These are phyloP conservation scores for Cladophialophora bantiana DNA, from an alignment of 2,329 filamentous ascomycete species.

Conservation along the genomic window DNA sequence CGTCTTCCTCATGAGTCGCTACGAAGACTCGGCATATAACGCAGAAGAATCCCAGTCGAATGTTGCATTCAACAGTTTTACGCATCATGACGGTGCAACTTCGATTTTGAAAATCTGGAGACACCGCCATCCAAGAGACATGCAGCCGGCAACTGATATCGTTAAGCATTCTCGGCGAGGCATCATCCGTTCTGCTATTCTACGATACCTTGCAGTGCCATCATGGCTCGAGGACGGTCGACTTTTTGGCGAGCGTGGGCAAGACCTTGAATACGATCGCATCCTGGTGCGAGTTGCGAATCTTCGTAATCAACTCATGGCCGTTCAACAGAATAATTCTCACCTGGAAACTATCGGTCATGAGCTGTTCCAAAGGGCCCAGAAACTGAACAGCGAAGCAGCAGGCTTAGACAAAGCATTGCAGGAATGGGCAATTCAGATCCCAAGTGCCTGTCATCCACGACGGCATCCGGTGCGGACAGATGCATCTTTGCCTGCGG, in stretches of 20 bases:
- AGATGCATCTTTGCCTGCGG: conserved; percentile 19
- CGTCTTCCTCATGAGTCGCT: conserved; percentile 41
- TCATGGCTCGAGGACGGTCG: conserved; percentile 44
- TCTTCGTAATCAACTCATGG: conserved; percentile 30
- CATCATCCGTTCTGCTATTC: conserved; percentile 41
- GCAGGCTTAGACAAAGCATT: conserved; percentile 27
- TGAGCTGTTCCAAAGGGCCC: not conserved
- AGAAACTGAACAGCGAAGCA: conserved; percentile 26
- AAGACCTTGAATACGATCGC: conserved; percentile 44
- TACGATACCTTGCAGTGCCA: conserved; percentile 41
- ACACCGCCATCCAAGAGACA: conserved; percentile 22
- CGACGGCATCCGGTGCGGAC: conserved; percentile 28
- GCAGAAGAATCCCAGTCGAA: not conserved
- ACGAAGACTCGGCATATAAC: conserved; percentile 34
- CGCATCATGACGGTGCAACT: conserved; percentile 45
- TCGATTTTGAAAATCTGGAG: conserved; percentile 45
- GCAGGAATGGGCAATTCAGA: conserved; percentile 24
- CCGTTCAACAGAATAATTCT: conserved; percentile 11
- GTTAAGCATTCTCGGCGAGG: conserved; percentile 44
- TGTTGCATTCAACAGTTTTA: conserved; percentile 45
- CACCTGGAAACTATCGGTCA: not conserved
- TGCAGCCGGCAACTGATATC: conserved; percentile 34
- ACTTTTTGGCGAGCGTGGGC: conserved; percentile 43
- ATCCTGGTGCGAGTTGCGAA: conserved; percentile 40
- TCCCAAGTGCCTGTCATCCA: conserved; percentile 25